These are phyloP conservation scores for Colletotrichum theobromicola DNA, from an alignment of 2,329 filamentous ascomycete genomes.

Conservation along the genomic window DNA sequence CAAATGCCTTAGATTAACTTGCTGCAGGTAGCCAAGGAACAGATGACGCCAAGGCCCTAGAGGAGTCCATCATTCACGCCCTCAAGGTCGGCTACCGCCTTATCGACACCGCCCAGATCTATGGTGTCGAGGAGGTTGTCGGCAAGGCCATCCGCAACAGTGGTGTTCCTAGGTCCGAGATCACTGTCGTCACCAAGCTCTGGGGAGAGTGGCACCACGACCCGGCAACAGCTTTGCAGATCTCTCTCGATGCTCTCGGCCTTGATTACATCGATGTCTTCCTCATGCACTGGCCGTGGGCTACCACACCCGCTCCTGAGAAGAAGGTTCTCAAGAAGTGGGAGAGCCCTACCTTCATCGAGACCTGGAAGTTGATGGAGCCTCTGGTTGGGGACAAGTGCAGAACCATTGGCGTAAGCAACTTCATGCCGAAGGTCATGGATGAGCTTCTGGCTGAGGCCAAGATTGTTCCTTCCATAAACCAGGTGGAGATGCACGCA, in stretches of 20 bases:
- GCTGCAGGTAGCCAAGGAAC: constrained; percentile 14
- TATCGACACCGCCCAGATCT: constrained; percentile 30
- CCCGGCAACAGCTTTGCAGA: constrained; percentile 30
- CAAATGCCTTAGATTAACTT: background rate
- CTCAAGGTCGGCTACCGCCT: constrained; percentile 34
- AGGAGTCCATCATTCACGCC: constrained; percentile 34
- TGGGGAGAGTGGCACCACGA: constrained; percentile 38
- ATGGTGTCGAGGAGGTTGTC: constrained; percentile 31
- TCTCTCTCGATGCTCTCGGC: constrained; percentile 30
- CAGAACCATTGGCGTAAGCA: constrained; percentile 35
- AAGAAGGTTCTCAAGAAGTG: constrained; percentile 23
- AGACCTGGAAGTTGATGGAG: constrained; percentile 35
- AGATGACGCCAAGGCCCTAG: constrained; percentile 25
- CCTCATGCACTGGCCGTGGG: constrained; percentile 42
- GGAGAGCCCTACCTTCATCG: constrained; percentile 30
- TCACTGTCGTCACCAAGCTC: constrained; percentile 51
- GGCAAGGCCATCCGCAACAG: constrained; percentile 35
- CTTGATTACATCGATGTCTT: constrained; percentile 37
- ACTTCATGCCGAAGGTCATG: constrained; percentile 34
- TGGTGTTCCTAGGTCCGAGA: constrained; percentile 43
- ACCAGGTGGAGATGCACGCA: constrained; percentile 38
- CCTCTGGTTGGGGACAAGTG: constrained; percentile 27
- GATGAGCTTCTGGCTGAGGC: constrained; percentile 28
- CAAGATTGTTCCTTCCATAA: constrained; percentile 32
- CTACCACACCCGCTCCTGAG: constrained; percentile 27